Evolutionary conservation across 2,329 filamentous ascomycete species (phyloP), one percentile per base, ranked within the genome.

Genomic region (Talaromyces sp.): DNA sequence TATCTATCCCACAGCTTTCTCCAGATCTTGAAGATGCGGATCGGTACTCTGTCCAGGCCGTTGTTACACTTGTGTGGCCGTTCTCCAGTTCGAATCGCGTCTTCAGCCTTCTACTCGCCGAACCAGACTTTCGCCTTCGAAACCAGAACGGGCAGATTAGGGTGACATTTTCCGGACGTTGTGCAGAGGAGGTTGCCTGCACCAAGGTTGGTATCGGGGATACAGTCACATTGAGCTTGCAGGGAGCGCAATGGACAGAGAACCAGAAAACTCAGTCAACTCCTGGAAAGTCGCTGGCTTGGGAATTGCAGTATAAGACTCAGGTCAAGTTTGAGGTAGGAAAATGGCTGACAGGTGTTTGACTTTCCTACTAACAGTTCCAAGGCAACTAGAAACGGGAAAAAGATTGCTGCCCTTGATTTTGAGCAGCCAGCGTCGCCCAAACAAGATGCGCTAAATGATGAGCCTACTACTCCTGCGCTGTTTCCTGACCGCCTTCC

Each of bases 21-120:
- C 77, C 77, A 6, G 62, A 62, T 9, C 60, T 71, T 45, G 65
- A 71, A 15, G 22, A 64, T 28, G 45, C 62, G n/a, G 52, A 64
- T 15, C 57, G 66, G 22, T 65, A 66, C 50, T 72, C 69, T 31
- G 66, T 96, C 33, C 81, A 84, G 59, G 91, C 89, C 39, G 79
- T 89, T 15, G 84, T 97, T 21, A 93, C 91, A 8, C 84, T 97
- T 36, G 86, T 90, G 59, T 97, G 93, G 92, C 93, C 93, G 0
- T 97, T 90, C 73, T 96, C 89, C 63, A 88, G 88, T 21, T 84
- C 90, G 25, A 88, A 83, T 31, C 83, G 82, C 55, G 85, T 85
- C 39, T 82, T 91, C 64, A 87, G 90, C 25, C 86, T 97, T 53
- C 82, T 95, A 19, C 82, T 97, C 35, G 89, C 89, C 46, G 92